Conservation (phyloP, 495 filamentous ascomycete genomes). For the Letharia columbiana region DNA sequence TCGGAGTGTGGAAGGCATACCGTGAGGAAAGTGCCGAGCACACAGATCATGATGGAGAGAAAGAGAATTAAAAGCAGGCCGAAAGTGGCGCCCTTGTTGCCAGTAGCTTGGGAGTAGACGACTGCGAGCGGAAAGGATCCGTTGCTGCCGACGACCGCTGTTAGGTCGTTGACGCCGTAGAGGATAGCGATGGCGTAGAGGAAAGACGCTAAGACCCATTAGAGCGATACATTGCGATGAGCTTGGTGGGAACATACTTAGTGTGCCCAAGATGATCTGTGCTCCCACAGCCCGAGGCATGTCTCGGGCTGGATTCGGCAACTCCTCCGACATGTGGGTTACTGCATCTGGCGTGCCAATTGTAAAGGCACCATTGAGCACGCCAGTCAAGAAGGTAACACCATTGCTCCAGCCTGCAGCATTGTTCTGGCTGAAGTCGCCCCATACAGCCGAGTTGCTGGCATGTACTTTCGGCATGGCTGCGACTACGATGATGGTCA, state of each 20-base stretch:
- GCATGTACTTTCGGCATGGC: conserved; percentile 62
- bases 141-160: conserved; percentile 32
- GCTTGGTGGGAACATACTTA: background rate
- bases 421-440: conserved; percentile 34
- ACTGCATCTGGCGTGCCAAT: conserved; percentile 73
- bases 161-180: conserved; percentile 41
- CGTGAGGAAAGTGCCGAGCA: conserved; percentile 57
- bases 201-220: conserved; percentile 24
- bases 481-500: conserved; percentile 60
- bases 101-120: conserved; percentile 74
- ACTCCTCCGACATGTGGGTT: conserved; percentile 75
- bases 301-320: conserved; percentile 55
- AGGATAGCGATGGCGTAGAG: conserved; percentile 46
- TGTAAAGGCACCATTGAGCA: conserved; percentile 79
- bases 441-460: conserved; percentile 51
- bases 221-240: background rate
- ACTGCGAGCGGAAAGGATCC: conserved; percentile 64
- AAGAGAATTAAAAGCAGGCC: conserved; percentile 57
- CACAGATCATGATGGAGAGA: conserved; percentile 43
- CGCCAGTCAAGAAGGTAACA: conserved; percentile 70
- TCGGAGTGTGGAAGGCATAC: conserved; percentile 30
- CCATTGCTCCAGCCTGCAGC: conserved; percentile 62
- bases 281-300: conserved; percentile 49
- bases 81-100: conserved; percentile 49
- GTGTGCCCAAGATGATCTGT: conserved; percentile 31